Evolutionary conservation across 2,329 filamentous ascomycete genomes (phyloP).

Genomic region (Dactylonectria macrodidyma): DNA sequence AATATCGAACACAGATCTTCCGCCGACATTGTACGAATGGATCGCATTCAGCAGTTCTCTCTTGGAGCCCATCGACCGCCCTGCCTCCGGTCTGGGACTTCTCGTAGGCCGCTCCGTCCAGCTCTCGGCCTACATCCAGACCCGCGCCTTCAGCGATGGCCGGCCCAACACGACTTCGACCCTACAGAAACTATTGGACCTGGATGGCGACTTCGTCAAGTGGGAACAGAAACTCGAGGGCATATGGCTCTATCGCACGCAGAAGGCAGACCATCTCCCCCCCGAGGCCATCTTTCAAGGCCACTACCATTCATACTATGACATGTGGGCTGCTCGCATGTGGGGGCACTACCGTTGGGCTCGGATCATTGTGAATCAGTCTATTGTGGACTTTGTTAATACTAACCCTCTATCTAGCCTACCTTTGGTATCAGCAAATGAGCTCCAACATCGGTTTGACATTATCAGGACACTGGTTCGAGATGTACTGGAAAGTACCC

Average conservation of each 20-base stretch:
- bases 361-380: slow-evolving; percentile 67
- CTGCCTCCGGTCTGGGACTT: slow-evolving; percentile 58
- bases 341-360: slow-evolving; percentile 74
- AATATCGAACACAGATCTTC: slow-evolving; percentile 56
- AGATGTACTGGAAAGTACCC: slow-evolving; percentile 62
- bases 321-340: slow-evolving; percentile 67
- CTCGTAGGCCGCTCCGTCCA: slow-evolving; percentile 59
- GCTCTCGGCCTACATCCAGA: slow-evolving; percentile 54
- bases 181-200: slow-evolving; percentile 56
- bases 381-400: slow-evolving; percentile 60
- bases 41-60: slow-evolving; percentile 56
- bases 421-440: slow-evolving; percentile 48
- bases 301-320: slow-evolving; percentile 69
- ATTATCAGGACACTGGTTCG: slow-evolving; percentile 57
- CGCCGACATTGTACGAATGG: slow-evolving; percentile 60
- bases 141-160: slow-evolving; percentile 55
- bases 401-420: slow-evolving; percentile 57
- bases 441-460: slow-evolving; percentile 51
- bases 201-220: slow-evolving; percentile 57
- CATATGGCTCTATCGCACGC: slow-evolving; percentile 56
- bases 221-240: slow-evolving; percentile 56
- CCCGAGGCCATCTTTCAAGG: slow-evolving; percentile 63
- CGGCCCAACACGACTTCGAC: slow-evolving; percentile 51
- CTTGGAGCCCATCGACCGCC: slow-evolving; percentile 55
- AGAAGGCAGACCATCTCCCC: slow-evolving; percentile 53